These are phyloP conservation scores for Neonothopanus nambi DNA, from an alignment of 1,284 basidiomycete genomes.

Conservation along the genomic window DNA sequence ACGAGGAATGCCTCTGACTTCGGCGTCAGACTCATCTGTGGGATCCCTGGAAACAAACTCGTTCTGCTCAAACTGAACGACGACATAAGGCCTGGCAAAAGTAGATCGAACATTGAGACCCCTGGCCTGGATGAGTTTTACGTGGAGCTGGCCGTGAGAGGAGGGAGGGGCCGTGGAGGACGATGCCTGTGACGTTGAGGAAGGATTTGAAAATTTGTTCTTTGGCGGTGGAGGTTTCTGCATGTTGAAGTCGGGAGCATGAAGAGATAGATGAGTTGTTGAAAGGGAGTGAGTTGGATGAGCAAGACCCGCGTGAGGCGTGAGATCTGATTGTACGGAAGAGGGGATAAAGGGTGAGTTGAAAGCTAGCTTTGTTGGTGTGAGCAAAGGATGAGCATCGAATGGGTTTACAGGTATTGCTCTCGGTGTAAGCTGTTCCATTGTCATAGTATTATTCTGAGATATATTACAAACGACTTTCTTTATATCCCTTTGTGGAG, in stretches of 20 bases:
- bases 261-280: slow-evolving; percentile 73
- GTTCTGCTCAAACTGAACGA: slow-evolving; percentile 98
- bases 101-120: slow-evolving; percentile 76
- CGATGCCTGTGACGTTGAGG: slow-evolving; percentile 37
- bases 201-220: slow-evolving; percentile 36
- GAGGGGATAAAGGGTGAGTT: slow-evolving; percentile 25
- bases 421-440: slow-evolving; percentile 74
- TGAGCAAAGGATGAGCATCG: slow-evolving; percentile 37
- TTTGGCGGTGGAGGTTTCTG: slow-evolving; percentile 52
- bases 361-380: slow-evolving; percentile 26
- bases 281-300: slow-evolving; percentile 50
- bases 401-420: slow-evolving; percentile 74
- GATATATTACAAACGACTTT: slow-evolving; percentile 18
- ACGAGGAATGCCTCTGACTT: slow-evolving; percentile 77
- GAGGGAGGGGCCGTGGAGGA: slow-evolving; percentile 27
- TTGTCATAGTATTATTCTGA: slow-evolving; percentile 52
- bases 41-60: slow-evolving; percentile 96
- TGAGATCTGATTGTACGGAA: slow-evolving; percentile 39
- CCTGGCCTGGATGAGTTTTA: slow-evolving; percentile 93
- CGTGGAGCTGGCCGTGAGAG: slow-evolving; percentile 84
- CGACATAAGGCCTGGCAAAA: slow-evolving; percentile 86
- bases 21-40: slow-evolving; percentile 82
- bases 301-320: slow-evolving; percentile 27
- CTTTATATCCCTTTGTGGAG: slow-evolving; percentile 16
- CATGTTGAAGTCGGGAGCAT: slow-evolving; percentile 81